Evolutionary conservation across 192 early-diverging fungal genomes (phyloP), one percentile per base, ranked within the genome.

Genomic region (Globomyces pollinis-pini): DNA sequence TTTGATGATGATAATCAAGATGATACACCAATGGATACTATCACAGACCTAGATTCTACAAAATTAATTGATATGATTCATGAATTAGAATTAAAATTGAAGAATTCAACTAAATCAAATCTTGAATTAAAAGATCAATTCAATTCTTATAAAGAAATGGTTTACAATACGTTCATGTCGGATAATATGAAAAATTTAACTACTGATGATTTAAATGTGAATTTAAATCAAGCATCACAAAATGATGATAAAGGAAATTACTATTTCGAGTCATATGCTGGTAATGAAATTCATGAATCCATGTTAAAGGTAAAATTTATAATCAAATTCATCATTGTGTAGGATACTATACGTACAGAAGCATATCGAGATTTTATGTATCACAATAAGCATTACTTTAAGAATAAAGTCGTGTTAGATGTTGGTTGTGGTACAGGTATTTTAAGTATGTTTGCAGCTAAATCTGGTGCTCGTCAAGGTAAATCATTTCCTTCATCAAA

Each of bases 351-450:
- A 36, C 79, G 89, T 24, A 93, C 90, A 12, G 81, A 88, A 45
- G 76, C 78, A 32, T 93, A 91, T 71, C 79, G 88, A 45, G 81
- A 87, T 51, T 88, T 85, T 50, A 83, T 91, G 23, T 90, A 89
- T 74, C 68, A 85, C 52, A 93, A 93, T 78, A 87, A 87, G 63
- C 76, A 80, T 67, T 62, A 85, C 28, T 91, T 93, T 75, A 86
- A 88, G 65, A 85, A 78, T 70, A 93, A 93, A 74, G 72, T 86
- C 33, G 89, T 93, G 8, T 69, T 91, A 24, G 91, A 93, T 66
- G 87, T 93, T 9, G 91, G 91, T 21, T 91, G 91, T 57, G 91
- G 91, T 49, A 93, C 91, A 2, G 91, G 91, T 18, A 93, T 93
- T 42, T 69, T 93, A 21, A 90, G 87, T 49, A 91, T 93, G 91